Base-by-base conservation (phyloP, 2,329 filamentous ascomycete species). In the Albophoma yamanashiensis region DNA sequence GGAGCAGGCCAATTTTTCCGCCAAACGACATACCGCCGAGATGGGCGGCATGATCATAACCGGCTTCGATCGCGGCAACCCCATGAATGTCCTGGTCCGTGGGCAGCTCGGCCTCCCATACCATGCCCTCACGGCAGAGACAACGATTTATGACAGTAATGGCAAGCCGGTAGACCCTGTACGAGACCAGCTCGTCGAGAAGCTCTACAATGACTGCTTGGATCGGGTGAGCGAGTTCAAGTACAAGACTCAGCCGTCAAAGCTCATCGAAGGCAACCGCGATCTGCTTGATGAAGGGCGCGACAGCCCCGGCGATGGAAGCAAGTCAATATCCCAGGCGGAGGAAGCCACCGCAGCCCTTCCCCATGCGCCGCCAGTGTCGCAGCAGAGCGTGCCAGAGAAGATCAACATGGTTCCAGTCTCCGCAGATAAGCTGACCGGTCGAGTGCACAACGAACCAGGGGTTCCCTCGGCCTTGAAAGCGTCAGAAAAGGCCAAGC, bases 1-100 rank as follows among this genome's bases (percentile, higher is more conserved):
- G 74, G 75, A 64, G 66, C 85, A 70, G 75, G 79, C 70, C 67
- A 78, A 65, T 70, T 74, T 83, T 81, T 71, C 82, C 75, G 81
- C 78, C 11, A 82, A 79, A 62, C 78, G 85, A 57, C 89, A 88
- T 69, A 97, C 92, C 25, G 94, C 91, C 39, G 94, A 99, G 72
- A 95, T 97, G 87, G 94, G 94, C 36, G 94, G 93, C 59, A 96
- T 99, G 81, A 97, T 99, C 62, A 92, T 99, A 62, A 97, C 95
- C 40, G 94, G 94, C 0, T 99, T 97, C 71, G 92, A 97, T 65
- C 85, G 91, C 65, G 95, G 95, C 22, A 99, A 99, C 67, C 94
- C 94, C 6, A 77, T 99, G 66, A 95, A 97, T 70, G 85, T 92
- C 56, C 85, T 99, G 62, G 87, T 99, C 60, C 87, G 94, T 65